Base-by-base conservation (phyloP, 148 eudicot species). In the Camellia japonica region DNA sequence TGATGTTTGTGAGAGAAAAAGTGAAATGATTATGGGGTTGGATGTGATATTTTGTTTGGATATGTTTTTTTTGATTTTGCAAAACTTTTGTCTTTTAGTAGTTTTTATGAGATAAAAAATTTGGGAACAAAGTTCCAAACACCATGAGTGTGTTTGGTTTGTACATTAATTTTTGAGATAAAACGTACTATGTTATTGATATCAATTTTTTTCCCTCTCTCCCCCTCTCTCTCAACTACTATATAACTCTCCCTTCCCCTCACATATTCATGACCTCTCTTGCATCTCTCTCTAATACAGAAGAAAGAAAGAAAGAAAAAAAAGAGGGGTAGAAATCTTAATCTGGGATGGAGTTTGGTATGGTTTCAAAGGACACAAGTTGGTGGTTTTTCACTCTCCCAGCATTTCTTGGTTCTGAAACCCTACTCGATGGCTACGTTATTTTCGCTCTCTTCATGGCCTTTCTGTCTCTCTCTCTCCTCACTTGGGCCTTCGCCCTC, bases 401-500 rank as follows among this genome's bases (percentile, higher is more conserved):
- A 19, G 84, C 82, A 7, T 73, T 84, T 58, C 41, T 84, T 2
- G 82, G 74, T 38, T 78, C 87, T 44, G 44, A 84, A 76, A 81
- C 38, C 19, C 30, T 74, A 0, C 68, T 78, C 0, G 84, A 84
- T 19, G 51, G 52, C 8, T 81, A 61, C 18, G 6, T 70, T 2
- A 10, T 85, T 20, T 20, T 82, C 70, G 73, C 80, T 12, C 54
- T 80, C 23, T 18, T 87, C 55, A 4, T 77, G 3, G 69, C 83
- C 58, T 74, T 82, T 5, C 0, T 84, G 18, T 19, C 49, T 62
- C 14, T 78, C n/a, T 55, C 61, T 0, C 74, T 86, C 74, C 77
- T 84, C 0, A 62, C 80, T 4, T 89, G 92, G 92, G 90, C 84
- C 72, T 69, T 76, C 44, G 68, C 90, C 10, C 19, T 71, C 1